Evolutionary conservation across 2,329 filamentous ascomycete species (phyloP), one percentile per base, ranked within the genome.

Genomic region (Apiospora arundinis): DNA sequence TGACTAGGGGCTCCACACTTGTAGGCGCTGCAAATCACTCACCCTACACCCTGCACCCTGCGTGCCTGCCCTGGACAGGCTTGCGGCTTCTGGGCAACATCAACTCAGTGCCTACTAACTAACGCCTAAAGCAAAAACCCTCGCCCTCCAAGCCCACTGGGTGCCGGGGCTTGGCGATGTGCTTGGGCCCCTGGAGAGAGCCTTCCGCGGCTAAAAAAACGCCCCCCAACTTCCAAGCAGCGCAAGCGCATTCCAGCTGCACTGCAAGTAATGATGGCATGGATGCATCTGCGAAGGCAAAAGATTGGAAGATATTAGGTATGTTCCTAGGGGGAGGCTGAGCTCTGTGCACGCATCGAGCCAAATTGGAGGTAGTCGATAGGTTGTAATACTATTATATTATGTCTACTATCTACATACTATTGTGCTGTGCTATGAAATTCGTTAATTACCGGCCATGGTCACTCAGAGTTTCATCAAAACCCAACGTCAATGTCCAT

Each of bases 61-160:
- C 44, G 8, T 46, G 18, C 4, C 14, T 46, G 32, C 25, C 49
- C 49, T 56, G 25, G 49, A 56, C 49, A 56, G 49, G 25, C 49
- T 52, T 52, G 23, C 12, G 23, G 23, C 48, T n/a, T n/a, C n/a
- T n/a, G n/a, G n/a, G n/a, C n/a, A n/a, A n/a, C n/a, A n/a, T n/a
- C n/a, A n/a, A n/a, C n/a, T n/a, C n/a, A n/a, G n/a, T n/a, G 49
- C 49, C 16, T 23, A 56, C 23, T 23, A 56, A 14, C 52, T 37
- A 63, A 63, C 52, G 28, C 52, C 52, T 63, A 63, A 63, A 63
- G 52, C 52, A 63, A 63, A 63, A 63, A n/a, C n/a, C n/a, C n/a
- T n/a, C n/a, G n/a, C 52, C 52, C 52, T 37, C 52, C 37, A 18
- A n/a, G n/a, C n/a, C 52, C 52, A 60, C 56, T 63, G 56, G 5